Evolutionary conservation across 805 yeast species (phyloP), one percentile per base, ranked within the genome.

Genomic region (Komagataella kurtzmanii): DNA sequence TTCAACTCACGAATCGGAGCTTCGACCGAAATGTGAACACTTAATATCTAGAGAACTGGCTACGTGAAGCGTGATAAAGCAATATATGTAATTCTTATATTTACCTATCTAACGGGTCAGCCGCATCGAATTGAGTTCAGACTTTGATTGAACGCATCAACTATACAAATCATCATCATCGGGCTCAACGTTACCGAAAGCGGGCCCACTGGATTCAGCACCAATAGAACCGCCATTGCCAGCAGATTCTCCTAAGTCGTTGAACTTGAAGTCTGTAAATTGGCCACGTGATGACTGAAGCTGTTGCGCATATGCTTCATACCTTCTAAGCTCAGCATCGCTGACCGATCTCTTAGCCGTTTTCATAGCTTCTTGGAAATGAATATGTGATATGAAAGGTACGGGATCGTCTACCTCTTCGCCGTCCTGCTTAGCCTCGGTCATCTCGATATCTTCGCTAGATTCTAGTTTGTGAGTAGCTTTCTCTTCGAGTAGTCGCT

Each of bases 281-380:
- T 87, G 96, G 49, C 99, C 98, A 73, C 99, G 88, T 1, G 97
- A 86, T 53, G 96, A 88, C 69, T 85, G 95, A 69, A 93, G 76
- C 72, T 91, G 97, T 71, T 91, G 97, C 50, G 97, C 95, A 64
- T 91, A 93, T 6, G 98, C 95, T 74, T 93, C 99, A 68, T 93
- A 93, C 72, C 99, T 90, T 72, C 99, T 93, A 64, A 93, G 78
- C 71, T 93, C 99, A 44, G 97, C 87, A 64, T 95, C 98, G 45
- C 95, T 83, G 49, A 93, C 99, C 52, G 97, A 90, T 62, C 98
- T 86, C 71, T 89, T 85, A 51, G 99, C 99, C 1, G 98, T 89
- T 82, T 91, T 90, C 99, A 93, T 93, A 48, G 99, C 99, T 75
- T 93, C 98, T 71, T 93, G 97, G 62, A 93, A 89, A 68, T 93